Evolutionary conservation across 2,329 filamentous ascomycete genomes (phyloP).

Genomic region (Huntiella abstrusa): DNA sequence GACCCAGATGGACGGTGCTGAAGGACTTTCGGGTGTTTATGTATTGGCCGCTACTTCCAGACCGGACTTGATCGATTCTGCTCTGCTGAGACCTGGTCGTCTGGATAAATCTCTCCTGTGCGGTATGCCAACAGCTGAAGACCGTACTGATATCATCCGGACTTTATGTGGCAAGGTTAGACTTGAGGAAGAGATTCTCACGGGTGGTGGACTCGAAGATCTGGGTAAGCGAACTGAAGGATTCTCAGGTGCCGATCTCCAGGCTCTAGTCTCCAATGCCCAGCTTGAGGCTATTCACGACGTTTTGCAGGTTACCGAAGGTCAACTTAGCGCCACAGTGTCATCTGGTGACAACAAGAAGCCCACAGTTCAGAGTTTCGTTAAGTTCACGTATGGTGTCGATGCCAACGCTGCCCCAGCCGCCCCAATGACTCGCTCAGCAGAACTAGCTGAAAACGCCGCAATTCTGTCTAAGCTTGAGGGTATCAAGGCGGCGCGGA

Average conservation of each 20-base stretch:
- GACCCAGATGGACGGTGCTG: constrained; percentile 97
- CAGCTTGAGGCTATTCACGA: constrained; percentile 96
- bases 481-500: constrained; percentile 53
- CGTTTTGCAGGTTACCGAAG: constrained; percentile 46
- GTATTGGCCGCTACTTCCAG: constrained; percentile 86
- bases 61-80: constrained; percentile 89
- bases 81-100: constrained; percentile 73
- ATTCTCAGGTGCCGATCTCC: constrained; percentile 84
- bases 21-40: constrained; percentile 86
- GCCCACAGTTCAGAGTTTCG: constrained; percentile 32
- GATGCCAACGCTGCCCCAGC: constrained; percentile 25
- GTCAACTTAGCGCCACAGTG: constrained; percentile 17
- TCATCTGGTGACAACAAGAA: constrained; percentile 18
- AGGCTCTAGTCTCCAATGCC: constrained; percentile 88
- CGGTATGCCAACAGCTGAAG: constrained; percentile 62
- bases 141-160: constrained; percentile 72
- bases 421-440: constrained; percentile 30
- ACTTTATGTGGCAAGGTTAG: constrained; percentile 70
- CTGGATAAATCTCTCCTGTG: constrained; percentile 87
- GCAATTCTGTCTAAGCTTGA: constrained; percentile 67
- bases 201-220: constrained; percentile 41
- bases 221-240: constrained; percentile 68
- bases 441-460: constrained; percentile 53
- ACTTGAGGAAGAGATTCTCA: constrained; percentile 45
- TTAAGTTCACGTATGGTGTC: constrained; percentile 69